Evolutionary conservation across 495 filamentous ascomycete species (phyloP), one percentile per base, ranked within the genome.

Genomic region (Neurospora hispaniola): DNA sequence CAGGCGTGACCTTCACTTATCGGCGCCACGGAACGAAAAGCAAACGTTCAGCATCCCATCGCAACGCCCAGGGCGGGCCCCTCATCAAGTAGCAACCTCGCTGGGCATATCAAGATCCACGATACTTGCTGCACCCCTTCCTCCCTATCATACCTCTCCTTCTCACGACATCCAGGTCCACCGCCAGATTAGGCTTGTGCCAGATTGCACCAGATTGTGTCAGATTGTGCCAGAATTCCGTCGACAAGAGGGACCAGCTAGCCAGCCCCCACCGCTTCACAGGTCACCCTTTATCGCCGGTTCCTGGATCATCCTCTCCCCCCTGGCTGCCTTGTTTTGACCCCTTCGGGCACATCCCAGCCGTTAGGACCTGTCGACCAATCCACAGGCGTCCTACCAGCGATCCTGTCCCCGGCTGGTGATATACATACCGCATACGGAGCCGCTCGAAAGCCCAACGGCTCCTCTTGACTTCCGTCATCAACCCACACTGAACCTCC

Each of bases 1-100:
- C 27, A 14, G 54, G 54, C 54, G 54, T 66, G 54, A 62, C 54
- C 54, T 62, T 62, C 27, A 75, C 72, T 79, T 79, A 79, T 76
- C 79, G 76, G 75, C 74, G 78, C 78, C 73, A 74, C 77, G 70
- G 54, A 66, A 74, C 76, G 76, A 75, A 74, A 80, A 72, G 71
- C 75, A 75, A 75, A 71, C 73, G 71, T 69, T 62, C 69, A 71
- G 70, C 73, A 73, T 71, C 73, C 38, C 54, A 41, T 70, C 48
- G 46, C 42, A 42, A 42, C 54, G 43, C 23, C 54, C 73, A 54
- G 66, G 71, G 59, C 73, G 71, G 38, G 39, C 74, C 27, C 71
- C 44, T 66, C 73, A 69, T 72, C 72, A 43, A 72, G 70, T 73
- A 72, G 71, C 69, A 23, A 43, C 43, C 46, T 54, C 68, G 70